Conservation (phyloP, 106 monocot species). For the Dioscorea dumetorum region DNA sequence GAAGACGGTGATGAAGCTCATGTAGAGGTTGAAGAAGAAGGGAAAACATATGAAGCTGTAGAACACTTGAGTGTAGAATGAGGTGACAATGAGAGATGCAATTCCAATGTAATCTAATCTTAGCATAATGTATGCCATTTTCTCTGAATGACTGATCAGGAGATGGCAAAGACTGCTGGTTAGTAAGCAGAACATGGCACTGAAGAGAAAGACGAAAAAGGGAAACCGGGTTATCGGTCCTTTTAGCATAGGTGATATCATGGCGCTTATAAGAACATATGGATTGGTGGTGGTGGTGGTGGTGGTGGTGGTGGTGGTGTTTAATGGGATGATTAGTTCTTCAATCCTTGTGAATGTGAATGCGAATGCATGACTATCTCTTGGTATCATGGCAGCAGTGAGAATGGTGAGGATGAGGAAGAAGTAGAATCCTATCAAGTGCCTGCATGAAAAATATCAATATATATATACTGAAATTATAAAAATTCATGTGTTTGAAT, state of each 20-base stretch:
- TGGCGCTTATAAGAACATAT: no score
- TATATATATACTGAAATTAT: not conserved
- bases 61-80: slow-evolving; percentile 11
- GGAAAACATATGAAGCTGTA: slow-evolving; percentile 9
- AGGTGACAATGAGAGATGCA: slow-evolving; percentile 11
- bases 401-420: not conserved
- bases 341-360: no score
- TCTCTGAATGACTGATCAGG: slow-evolving; percentile 9
- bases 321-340: no score
- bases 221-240: slow-evolving; percentile 5
- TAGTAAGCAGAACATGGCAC: slow-evolving; percentile 15
- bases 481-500: not conserved
- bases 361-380: no score
- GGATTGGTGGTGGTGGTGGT: not conserved
- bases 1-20: slow-evolving; percentile 7
- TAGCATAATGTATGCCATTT: slow-evolving; percentile 8
- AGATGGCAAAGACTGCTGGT: slow-evolving; percentile 16
- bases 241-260: no score
- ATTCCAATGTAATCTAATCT: slow-evolving; percentile 15
- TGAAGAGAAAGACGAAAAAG: slow-evolving; percentile 3
- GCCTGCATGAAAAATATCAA: not conserved
- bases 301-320: no score
- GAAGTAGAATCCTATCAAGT: slow-evolving; percentile 1
- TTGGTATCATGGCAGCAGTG: slow-evolving; percentile 8
- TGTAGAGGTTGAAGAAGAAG: slow-evolving; percentile 9